Conservation (phyloP, 371 early-diverging fungal genomes). For the Enterocytospora artemiae region DNA sequence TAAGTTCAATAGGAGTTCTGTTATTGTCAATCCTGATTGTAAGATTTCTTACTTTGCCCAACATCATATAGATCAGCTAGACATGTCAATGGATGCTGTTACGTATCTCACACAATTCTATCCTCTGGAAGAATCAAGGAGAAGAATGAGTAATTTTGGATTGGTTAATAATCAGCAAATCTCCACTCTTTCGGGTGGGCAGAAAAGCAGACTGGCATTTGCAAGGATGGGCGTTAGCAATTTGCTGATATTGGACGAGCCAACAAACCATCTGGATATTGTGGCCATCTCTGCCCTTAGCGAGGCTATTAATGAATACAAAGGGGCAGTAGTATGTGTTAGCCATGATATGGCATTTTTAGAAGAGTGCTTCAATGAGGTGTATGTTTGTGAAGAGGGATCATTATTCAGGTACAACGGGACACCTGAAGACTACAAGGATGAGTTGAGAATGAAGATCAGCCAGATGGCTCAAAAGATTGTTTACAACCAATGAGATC, state of each 20-base stretch:
- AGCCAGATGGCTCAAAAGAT: too few relatives aligned
- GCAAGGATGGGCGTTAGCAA: slow-evolving; percentile 82
- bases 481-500: too few relatives aligned
- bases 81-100: slow-evolving; percentile 70
- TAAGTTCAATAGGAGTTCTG: too few relatives aligned
- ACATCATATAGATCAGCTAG: slow-evolving; percentile 84
- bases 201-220: slow-evolving; percentile 83
- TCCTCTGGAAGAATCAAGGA: slow-evolving; percentile 64
- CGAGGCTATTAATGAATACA: slow-evolving; percentile 77
- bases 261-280: slow-evolving; percentile 80
- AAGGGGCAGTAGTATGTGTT: slow-evolving; percentile 88
- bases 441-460: not conserved
- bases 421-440: slow-evolving; percentile 33
- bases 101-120: slow-evolving; percentile 77
- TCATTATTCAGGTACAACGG: slow-evolving; percentile 28
- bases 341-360: slow-evolving; percentile 89
- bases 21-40: slow-evolving; percentile 1
- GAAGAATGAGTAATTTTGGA: slow-evolving; percentile 79
- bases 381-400: slow-evolving; percentile 75
- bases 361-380: slow-evolving; percentile 71
- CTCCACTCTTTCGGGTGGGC: slow-evolving; percentile 78
- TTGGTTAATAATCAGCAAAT: slow-evolving; percentile 57
- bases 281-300: slow-evolving; percentile 87
- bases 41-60: slow-evolving; percentile 76
- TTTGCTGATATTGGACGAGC: slow-evolving; percentile 91